phyloP scores from a whole-genome alignment of 108 stramenopile genomes.

The Parietichytrium sp. region DNA sequence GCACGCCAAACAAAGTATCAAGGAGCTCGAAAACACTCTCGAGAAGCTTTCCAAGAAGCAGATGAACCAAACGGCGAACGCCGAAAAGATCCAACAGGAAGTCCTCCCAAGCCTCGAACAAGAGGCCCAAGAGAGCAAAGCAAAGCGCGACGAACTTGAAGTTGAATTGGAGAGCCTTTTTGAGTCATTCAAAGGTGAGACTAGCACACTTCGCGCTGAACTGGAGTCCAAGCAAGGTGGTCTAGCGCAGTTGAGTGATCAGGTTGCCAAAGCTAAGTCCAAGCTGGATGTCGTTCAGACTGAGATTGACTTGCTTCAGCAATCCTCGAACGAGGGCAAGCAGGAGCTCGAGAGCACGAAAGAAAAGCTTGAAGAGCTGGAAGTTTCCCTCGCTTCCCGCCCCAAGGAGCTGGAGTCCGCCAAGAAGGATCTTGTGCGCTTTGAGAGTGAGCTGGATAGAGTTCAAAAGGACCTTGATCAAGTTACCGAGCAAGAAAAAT shows the following conservation, averaged over 20 bases:
- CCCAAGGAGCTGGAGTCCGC: slow-evolving; percentile 48
- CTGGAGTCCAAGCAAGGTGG: slow-evolving; percentile 81
- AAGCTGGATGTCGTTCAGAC: slow-evolving; percentile 58
- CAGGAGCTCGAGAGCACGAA: slow-evolving; percentile 60
- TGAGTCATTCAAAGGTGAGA: slow-evolving; percentile 50
- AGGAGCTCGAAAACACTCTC: slow-evolving; percentile 71
- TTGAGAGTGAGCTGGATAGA: slow-evolving; percentile 62
- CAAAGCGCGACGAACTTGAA: slow-evolving; percentile 37
- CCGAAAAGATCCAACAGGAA: slow-evolving; percentile 60
- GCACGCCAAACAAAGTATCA: slow-evolving; percentile 68
- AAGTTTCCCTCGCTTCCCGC: background rate
- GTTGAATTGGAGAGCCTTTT: slow-evolving; percentile 1
- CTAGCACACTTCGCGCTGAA: slow-evolving; percentile 73
- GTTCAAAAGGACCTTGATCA: slow-evolving; percentile 60
- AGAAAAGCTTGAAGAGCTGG: background rate
- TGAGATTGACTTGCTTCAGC: slow-evolving; percentile 72
- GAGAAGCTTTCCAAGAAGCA: slow-evolving; percentile 56
- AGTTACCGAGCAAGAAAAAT: background rate
- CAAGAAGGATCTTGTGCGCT: slow-evolving; percentile 69
- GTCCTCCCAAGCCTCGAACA: slow-evolving; percentile 70
- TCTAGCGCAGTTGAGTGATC: slow-evolving; percentile 77
- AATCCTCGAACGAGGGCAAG: slow-evolving; percentile 69
- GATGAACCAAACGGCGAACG: slow-evolving; percentile 63
- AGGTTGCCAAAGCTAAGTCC: slow-evolving; percentile 62
- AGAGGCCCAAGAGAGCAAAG: slow-evolving; percentile 54